Percentiles rank a stretch among this genome's conserved stretches.
Conservation (phyloP, 169 alveolate genomes). For the Plasmodium gonderi region DNA sequence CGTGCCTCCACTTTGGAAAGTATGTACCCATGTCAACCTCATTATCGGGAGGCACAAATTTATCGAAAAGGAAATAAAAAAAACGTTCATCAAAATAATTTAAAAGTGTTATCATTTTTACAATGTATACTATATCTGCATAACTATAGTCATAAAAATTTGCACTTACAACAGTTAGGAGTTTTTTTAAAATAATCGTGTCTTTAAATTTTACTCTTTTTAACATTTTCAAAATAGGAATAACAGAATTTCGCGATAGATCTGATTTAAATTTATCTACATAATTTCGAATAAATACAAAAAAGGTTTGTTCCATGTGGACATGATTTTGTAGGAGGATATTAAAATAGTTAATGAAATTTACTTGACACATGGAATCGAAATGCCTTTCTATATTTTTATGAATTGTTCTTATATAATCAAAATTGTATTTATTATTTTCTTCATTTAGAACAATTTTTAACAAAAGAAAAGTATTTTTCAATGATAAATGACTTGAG, state of each 20-base stretch:
- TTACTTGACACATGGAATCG: neutral
- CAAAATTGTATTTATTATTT: neutral
- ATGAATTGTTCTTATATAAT: constrained; percentile 2
- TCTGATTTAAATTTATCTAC: neutral
- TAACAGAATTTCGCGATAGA: neutral
- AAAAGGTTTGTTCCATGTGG: constrained; percentile 14
- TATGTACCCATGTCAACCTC: neutral
- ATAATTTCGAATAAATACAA: constrained; percentile 14
- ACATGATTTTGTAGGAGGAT: constrained; percentile 23
- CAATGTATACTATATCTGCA: constrained; percentile 12
- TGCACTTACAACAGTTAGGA: neutral
- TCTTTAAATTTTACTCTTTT: constrained; percentile 40
- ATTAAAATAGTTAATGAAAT: constrained; percentile 20
- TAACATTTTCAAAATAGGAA: constrained; percentile 29
- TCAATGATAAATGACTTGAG: constrained; percentile 16
- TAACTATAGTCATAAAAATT: constrained; percentile 41
- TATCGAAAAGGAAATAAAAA: constrained; percentile 34
- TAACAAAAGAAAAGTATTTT: constrained; percentile 30
- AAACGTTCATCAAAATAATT: constrained; percentile 28
- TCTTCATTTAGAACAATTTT: constrained; percentile 11
- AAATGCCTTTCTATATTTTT: constrained; percentile 63
- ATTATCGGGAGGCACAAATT: constrained; percentile 4
- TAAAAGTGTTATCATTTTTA: constrained; percentile 30
- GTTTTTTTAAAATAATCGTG: constrained; percentile 4
- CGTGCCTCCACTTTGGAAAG: neutral